A percentile compares a stretch with the other conserved stretches of the same genome.
These are phyloP conservation scores for Nicotiana paniculata DNA, from an alignment of 257 asterid genomes.

Conservation along the genomic window DNA sequence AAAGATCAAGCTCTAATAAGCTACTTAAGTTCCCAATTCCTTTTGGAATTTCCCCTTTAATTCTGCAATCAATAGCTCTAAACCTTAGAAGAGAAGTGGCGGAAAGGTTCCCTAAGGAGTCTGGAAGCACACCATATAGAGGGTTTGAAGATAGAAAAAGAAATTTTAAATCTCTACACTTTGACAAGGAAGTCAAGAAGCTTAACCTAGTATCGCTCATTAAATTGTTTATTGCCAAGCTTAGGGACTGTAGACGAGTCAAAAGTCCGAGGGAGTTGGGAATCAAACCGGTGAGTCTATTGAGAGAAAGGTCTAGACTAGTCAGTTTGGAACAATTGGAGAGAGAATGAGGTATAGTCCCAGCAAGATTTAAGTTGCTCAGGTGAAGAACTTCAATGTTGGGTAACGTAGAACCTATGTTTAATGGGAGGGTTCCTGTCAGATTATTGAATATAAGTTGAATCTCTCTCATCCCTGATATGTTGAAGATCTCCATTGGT, in stretches of 20 bases:
- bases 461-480: neutral
- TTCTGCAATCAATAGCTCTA: neutral
- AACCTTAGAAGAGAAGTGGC: neutral
- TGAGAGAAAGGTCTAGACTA: neutral
- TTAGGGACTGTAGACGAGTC: neutral
- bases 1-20: neutral
- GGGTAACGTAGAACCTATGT: neutral
- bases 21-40: constrained; percentile 11
- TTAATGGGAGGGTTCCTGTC: neutral
- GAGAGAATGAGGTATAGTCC: neutral
- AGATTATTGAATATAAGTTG: neutral
- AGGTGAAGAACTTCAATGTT: neutral
- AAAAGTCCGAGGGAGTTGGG: neutral
- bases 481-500: neutral
- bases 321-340: neutral
- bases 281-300: neutral
- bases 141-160: neutral
- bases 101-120: neutral
- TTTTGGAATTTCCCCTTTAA: constrained; percentile 14
- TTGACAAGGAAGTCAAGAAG: neutral
- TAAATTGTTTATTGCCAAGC: neutral
- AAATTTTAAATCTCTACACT: neutral
- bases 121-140: neutral
- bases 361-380: neutral
- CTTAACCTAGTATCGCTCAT: neutral